phyloP scores from a whole-genome alignment of 768 basidiomycete species.

The Lentinula sp. region DNA sequence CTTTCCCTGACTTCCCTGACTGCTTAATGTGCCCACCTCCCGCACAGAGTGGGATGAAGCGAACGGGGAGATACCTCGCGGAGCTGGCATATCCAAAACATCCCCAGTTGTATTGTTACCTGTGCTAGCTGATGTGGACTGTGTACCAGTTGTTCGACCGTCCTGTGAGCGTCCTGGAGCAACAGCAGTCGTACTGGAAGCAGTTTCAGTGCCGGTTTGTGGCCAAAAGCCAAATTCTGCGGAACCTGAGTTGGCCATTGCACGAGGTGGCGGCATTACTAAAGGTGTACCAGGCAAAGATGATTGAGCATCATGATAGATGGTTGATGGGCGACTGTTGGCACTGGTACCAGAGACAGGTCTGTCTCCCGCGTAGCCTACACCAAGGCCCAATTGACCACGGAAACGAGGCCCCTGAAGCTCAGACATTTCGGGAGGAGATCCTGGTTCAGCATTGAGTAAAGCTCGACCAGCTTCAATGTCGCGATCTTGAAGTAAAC shows the following conservation, averaged over 20 bases:
- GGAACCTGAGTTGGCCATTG: conserved; percentile 36
- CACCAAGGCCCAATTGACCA: conserved; percentile 27
- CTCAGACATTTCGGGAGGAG: conserved; percentile 15
- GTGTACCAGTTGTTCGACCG: neutral
- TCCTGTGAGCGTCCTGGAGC: neutral
- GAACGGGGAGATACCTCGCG: conserved; percentile 51
- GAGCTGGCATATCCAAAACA: conserved; percentile 52
- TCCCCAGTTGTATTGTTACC: conserved; percentile 23
- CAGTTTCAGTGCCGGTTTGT: neutral
- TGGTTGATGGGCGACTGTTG: conserved; percentile 36
- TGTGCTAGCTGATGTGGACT: conserved; percentile 4
- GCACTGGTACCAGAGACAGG: conserved; percentile 56
- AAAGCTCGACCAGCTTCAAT: conserved; percentile 37
- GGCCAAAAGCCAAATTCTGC: conserved; percentile 6
- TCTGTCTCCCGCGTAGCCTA: conserved; percentile 34
- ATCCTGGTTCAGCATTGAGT: conserved; percentile 15
- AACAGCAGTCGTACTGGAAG: conserved; percentile 1
- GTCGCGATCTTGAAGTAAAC: conserved; percentile 28
- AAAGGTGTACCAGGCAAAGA: conserved; percentile 38
- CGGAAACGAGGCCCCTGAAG: conserved; percentile 14
- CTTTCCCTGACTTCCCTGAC: conserved; percentile 14
- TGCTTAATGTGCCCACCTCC: conserved; percentile 25
- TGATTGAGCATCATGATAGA: conserved; percentile 61
- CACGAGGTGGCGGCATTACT: conserved; percentile 36
- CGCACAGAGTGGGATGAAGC: conserved; percentile 30